Percentiles rank a stretch among this genome's conserved stretches.
phyloP scores from a whole-genome alignment of 805 yeast genomes.

The Pichia nakasei region DNA sequence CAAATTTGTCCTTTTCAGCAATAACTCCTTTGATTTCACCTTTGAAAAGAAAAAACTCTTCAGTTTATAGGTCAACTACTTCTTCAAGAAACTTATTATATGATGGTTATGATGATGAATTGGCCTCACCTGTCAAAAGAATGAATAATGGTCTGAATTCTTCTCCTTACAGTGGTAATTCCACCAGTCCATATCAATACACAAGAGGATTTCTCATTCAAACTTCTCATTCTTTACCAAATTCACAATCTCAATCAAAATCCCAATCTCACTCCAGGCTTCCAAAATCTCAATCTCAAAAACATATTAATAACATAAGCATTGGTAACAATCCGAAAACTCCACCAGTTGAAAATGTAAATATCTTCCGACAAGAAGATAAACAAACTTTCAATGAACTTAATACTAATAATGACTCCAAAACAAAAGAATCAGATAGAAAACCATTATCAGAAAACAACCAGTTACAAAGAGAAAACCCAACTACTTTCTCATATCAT shows the following conservation, averaged over 20 bases:
- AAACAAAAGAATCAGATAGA: no score
- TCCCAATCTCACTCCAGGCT: no score
- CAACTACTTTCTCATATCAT: no score
- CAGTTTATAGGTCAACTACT: slow-evolving; percentile 7
- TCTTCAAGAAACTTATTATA: background rate
- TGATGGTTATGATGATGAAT: slow-evolving; percentile 10
- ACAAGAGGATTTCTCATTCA: slow-evolving; percentile 9
- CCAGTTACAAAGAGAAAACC: no score
- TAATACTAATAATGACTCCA: slow-evolving; percentile 6
- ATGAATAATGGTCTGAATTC: slow-evolving; percentile 21
- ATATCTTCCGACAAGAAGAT: background rate
- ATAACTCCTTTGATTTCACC: slow-evolving; percentile 18
- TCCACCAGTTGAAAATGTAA: slow-evolving; percentile 20
- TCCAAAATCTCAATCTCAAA: slow-evolving; percentile 1
- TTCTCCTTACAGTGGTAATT: slow-evolving; percentile 20
- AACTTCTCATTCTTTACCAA: slow-evolving; percentile 10
- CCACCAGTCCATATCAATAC: slow-evolving; percentile 16
- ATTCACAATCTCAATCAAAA: background rate
- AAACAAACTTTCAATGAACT: background rate
- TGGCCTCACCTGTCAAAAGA: slow-evolving; percentile 22
- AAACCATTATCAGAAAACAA: no score
- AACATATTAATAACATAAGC: slow-evolving; percentile 13
- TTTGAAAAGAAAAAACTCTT: slow-evolving; percentile 20
- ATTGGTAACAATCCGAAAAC: slow-evolving; percentile 16
- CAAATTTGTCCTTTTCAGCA: slow-evolving; percentile 3